These are phyloP conservation scores for Microsporum ferrugineum DNA, from an alignment of 2,329 filamentous ascomycete genomes.

Conservation along the genomic window DNA sequence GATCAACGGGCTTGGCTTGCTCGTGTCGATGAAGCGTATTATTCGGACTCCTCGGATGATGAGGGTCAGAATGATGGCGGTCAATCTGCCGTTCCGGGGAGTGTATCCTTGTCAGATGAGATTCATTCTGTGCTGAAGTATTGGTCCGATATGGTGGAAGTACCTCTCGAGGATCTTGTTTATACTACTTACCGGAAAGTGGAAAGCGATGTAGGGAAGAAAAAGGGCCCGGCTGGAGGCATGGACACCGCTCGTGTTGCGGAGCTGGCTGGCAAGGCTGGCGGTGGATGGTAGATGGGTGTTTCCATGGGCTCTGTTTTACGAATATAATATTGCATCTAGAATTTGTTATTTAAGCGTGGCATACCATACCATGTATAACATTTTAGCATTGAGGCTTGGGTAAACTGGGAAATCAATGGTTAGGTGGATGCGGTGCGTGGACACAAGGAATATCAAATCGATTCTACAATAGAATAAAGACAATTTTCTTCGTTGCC, in stretches of 20 bases:
- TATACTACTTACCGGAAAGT: slow-evolving; percentile 87
- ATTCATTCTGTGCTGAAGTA: slow-evolving; percentile 50
- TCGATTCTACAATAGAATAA: not conserved
- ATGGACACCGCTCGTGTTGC: slow-evolving; percentile 70
- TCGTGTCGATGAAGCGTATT: slow-evolving; percentile 80
- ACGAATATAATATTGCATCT: not conserved
- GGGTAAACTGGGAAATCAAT: not conserved
- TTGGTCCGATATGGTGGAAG: slow-evolving; percentile 63
- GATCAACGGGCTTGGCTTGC: slow-evolving; percentile 81
- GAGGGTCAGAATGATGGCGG: slow-evolving; percentile 18
- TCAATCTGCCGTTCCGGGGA: slow-evolving; percentile 18
- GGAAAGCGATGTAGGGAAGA: slow-evolving; percentile 86
- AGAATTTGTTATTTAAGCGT: not conserved
- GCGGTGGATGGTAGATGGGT: slow-evolving; percentile 69
- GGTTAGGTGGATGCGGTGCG: not conserved
- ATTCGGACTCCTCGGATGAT: slow-evolving; percentile 54
- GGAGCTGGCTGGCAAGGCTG: slow-evolving; percentile 79
- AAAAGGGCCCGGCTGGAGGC: slow-evolving; percentile 34
- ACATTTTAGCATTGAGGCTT: not conserved
- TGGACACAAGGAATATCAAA: not conserved
- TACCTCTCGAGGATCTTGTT: slow-evolving; percentile 59
- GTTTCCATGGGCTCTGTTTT: not conserved
- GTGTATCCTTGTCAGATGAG: slow-evolving; percentile 19
- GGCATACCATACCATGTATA: not conserved
- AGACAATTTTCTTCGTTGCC: not conserved